A percentile compares a stretch with the other conserved stretches of the same genome.
Evolutionary conservation across 305 asterid species (phyloP).

Genomic region (Striga hermonthica): DNA sequence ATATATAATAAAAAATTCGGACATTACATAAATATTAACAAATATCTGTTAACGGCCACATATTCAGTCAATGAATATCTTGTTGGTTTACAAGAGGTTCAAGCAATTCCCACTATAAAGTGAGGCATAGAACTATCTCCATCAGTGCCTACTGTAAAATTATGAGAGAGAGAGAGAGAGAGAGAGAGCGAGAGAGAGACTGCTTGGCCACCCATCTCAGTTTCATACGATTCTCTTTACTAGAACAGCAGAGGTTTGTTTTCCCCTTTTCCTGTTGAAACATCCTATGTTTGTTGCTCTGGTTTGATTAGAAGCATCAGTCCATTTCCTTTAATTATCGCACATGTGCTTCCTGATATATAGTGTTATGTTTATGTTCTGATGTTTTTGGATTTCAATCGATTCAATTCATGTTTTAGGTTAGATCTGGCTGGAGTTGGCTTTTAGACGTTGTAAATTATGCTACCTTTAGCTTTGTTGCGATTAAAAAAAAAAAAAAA

Average conservation of each 20-base stretch:
- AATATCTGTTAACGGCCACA: no score
- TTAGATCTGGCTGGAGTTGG: constrained; percentile 19
- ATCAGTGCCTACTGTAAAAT: constrained; percentile 3
- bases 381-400: constrained; percentile 15
- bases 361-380: background rate
- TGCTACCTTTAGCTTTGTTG: constrained; percentile 22
- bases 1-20: no score
- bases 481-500: background rate
- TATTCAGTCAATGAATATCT: no score
- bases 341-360: background rate
- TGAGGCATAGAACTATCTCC: background rate
- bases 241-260: constrained; percentile 26
- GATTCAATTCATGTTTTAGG: constrained; percentile 17
- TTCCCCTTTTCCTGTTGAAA: constrained; percentile 16
- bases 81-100: no score
- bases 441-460: constrained; percentile 2
- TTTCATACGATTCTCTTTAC: constrained; percentile 27
- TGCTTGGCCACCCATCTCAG: background rate
- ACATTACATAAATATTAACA: no score
- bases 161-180: background rate
- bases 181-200: background rate
- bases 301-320: constrained; percentile 7
- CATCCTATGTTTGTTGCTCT: constrained; percentile 12
- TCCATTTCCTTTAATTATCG: constrained; percentile 15
- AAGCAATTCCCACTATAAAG: background rate